A percentile compares a stretch with the other conserved stretches of the same genome.
Evolutionary conservation across 2,329 filamentous ascomycete species (phyloP).

Genomic region (Penicillium brevicompactum): DNA sequence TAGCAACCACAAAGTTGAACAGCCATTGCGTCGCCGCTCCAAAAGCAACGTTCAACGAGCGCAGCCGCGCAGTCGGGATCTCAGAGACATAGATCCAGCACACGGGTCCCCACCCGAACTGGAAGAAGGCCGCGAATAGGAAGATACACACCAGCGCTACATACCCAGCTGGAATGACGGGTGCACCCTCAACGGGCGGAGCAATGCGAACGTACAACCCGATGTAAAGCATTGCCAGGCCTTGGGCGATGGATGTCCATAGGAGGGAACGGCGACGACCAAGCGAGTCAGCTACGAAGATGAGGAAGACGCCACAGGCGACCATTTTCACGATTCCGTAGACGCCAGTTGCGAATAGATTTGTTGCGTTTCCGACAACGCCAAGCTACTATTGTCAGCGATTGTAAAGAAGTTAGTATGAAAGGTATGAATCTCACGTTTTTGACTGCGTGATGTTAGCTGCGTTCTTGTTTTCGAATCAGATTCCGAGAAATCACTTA

Average conservation of each 20-base stretch:
- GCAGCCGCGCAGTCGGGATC: constrained; percentile 67
- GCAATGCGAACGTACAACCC: constrained; percentile 63
- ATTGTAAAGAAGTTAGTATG: neutral
- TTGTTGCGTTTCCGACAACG: constrained; percentile 57
- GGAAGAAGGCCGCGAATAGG: constrained; percentile 70
- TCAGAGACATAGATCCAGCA: constrained; percentile 75
- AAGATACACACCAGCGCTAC: constrained; percentile 72
- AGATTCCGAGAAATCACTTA: constrained; percentile 24
- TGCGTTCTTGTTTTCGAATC: no score
- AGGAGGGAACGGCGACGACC: constrained; percentile 65
- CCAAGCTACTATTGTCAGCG: constrained; percentile 54
- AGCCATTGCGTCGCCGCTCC: constrained; percentile 72
- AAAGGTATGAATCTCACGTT: constrained; percentile 17
- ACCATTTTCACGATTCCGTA: constrained; percentile 73
- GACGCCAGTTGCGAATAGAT: constrained; percentile 72
- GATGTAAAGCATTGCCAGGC: constrained; percentile 67
- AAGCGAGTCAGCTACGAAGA: constrained; percentile 69
- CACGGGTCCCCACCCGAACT: constrained; percentile 70
- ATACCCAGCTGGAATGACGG: constrained; percentile 68
- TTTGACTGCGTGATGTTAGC: constrained; percentile 18
- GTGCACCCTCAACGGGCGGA: constrained; percentile 51
- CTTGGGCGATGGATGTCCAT: constrained; percentile 67
- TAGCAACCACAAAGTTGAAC: constrained; percentile 73
- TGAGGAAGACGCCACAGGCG: constrained; percentile 64
- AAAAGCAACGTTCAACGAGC: constrained; percentile 68